phyloP scores from a whole-genome alignment of 208 protist genomes.

The Blechomonas ayalai region DNA sequence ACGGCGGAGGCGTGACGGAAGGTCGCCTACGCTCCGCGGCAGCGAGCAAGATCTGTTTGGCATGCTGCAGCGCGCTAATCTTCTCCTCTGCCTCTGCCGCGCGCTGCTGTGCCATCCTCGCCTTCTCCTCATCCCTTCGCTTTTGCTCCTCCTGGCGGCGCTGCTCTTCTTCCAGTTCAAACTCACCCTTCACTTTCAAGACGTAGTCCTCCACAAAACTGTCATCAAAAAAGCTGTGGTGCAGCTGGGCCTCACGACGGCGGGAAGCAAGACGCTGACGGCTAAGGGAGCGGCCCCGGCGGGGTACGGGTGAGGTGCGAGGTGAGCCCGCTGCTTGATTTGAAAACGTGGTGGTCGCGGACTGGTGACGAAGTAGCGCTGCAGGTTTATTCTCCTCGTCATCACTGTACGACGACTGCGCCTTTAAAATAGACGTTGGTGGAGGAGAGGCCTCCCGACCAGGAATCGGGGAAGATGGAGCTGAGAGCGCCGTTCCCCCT shows the following conservation, averaged over 20 bases:
- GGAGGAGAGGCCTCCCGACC: conserved; percentile 21
- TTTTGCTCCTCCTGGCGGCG: conserved; percentile 20
- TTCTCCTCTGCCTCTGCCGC: conserved; percentile 17
- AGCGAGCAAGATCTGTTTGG: conserved; percentile 64
- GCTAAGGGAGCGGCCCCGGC: conserved; percentile 59
- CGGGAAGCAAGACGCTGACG: conserved; percentile 69
- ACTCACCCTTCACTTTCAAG: conserved; percentile 28
- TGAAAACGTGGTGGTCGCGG: conserved; percentile 3
- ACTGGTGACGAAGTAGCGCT: neutral
- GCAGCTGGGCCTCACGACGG: conserved; percentile 64
- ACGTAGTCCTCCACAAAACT: conserved; percentile 87
- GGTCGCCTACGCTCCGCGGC: conserved; percentile 30
- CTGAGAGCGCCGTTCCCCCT: conserved; percentile 69
- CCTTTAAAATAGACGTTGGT: conserved; percentile 47
- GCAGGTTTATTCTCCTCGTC: conserved; percentile 11
- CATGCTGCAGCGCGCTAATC: conserved; percentile 59
- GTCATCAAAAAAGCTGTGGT: conserved; percentile 87
- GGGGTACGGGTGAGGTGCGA: conserved; percentile 18
- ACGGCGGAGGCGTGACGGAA: conserved; percentile 38
- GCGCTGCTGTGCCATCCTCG: conserved; percentile 23
- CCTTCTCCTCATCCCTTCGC: conserved; percentile 31
- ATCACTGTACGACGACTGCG: conserved; percentile 15
- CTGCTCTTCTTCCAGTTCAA: conserved; percentile 36
- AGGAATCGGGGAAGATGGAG: conserved; percentile 28
- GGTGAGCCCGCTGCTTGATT: neutral